Evolutionary conservation across 495 filamentous ascomycete genomes (phyloP).

Genomic region (Neurospora sp.): DNA sequence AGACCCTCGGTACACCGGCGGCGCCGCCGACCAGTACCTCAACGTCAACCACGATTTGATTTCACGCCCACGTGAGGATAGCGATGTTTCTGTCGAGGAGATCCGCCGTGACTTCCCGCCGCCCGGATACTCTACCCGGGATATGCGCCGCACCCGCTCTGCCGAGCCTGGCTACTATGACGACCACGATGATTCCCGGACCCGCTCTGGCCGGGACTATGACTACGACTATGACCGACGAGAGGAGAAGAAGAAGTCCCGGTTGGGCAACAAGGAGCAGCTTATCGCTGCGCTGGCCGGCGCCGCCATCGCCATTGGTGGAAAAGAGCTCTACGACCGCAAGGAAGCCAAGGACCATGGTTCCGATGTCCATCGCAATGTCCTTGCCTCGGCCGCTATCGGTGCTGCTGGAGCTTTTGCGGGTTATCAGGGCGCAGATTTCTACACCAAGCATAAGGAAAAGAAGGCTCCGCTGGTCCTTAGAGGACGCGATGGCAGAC

Average conservation of each 20-base stretch:
- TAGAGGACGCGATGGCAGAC: conserved; percentile 31
- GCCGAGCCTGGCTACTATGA: conserved; percentile 36
- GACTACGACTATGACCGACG: conserved; percentile 39
- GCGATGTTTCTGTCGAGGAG: conserved; percentile 47
- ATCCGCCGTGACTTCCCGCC: conserved; percentile 59
- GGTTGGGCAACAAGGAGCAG: conserved; percentile 46
- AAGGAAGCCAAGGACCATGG: conserved; percentile 38
- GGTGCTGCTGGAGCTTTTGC: conserved; percentile 46
- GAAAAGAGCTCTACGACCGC: conserved; percentile 48
- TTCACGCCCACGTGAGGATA: conserved; percentile 41
- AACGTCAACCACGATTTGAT: conserved; percentile 41
- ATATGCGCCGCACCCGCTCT: conserved; percentile 43
- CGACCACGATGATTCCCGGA: conserved; percentile 32
- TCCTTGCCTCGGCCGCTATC: conserved; percentile 40
- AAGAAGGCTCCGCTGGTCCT: conserved; percentile 33
- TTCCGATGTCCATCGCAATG: conserved; percentile 37
- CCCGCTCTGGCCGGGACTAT: conserved; percentile 27
- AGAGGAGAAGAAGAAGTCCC: conserved; percentile 38
- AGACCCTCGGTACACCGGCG: conserved; percentile 35
- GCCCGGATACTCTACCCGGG: conserved; percentile 38
- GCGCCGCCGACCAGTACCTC: conserved; percentile 40
- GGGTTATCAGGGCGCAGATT: conserved; percentile 43
- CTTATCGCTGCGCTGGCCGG: conserved; percentile 46
- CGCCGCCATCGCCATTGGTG: conserved; percentile 41
- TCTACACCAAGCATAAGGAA: conserved; percentile 40